Evolutionary conservation across 2,329 filamentous ascomycete genomes (phyloP).

Genomic region (Aspergillus ustus): DNA sequence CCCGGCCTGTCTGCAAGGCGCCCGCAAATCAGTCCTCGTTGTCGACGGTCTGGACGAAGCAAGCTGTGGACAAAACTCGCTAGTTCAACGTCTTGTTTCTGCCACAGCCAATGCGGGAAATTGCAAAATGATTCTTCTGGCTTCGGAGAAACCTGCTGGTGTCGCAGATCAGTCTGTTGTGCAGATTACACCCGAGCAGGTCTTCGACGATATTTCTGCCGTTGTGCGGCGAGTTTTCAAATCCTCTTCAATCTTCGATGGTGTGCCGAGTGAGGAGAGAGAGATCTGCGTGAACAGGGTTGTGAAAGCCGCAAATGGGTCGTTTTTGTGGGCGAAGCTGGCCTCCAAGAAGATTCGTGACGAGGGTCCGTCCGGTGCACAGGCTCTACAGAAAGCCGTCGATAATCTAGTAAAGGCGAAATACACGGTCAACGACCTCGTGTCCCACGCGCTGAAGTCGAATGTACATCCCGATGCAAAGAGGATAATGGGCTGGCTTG

Average conservation of each 20-base stretch:
- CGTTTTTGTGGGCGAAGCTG: conserved; percentile 47
- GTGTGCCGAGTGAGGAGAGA: conserved; percentile 36
- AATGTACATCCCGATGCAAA: conserved; percentile 36
- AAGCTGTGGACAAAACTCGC: conserved; percentile 31
- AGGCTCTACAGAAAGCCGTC: conserved; percentile 34
- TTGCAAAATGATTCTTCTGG: conserved; percentile 37
- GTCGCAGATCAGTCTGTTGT: conserved; percentile 24
- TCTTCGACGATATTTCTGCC: conserved; percentile 41
- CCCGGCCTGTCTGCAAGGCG: conserved; percentile 30
- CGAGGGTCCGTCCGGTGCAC: conserved; percentile 26
- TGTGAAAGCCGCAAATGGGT: conserved; percentile 39
- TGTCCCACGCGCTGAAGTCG: conserved; percentile 30
- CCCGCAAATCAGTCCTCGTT: conserved; percentile 42
- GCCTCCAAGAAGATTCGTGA: conserved; percentile 35
- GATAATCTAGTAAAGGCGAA: conserved; percentile 32
- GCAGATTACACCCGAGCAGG: conserved; percentile 35
- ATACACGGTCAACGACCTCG: conserved; percentile 37
- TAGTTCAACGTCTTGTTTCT: conserved; percentile 33
- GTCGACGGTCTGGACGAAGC: conserved; percentile 46
- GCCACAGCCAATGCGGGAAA: conserved; percentile 28
- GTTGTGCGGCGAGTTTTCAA: conserved; percentile 37
- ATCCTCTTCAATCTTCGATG: conserved; percentile 26
- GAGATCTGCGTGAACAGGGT: conserved; percentile 39
- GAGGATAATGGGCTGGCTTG: conserved; percentile 42
- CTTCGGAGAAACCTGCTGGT: conserved; percentile 25